Evolutionary conservation across 169 alveolate species (phyloP), one percentile per base, ranked within the genome.

Genomic region (Theileria annulata): DNA sequence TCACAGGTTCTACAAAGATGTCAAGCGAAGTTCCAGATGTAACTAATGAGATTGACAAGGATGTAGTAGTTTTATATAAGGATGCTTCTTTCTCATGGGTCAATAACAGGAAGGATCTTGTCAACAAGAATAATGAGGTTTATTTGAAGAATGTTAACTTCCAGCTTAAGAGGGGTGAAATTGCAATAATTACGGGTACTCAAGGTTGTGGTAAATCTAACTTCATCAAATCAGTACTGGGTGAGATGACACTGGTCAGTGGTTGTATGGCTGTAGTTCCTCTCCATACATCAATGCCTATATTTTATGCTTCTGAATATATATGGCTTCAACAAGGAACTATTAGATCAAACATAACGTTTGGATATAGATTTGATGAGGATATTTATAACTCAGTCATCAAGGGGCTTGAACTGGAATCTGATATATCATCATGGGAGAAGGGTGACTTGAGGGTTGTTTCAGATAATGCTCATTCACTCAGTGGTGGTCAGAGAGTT

Each of bases 401-500:
- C 0, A 28, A 68, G 0, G 37, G 56, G 15, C 77, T 47, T 27
- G 90, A 83, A 30, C 77, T 83, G 8, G 72, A 70, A 48, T n/a
- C 75, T 3, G 90, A 83, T 47, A 30, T 83, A 48, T 25, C 60
- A 25, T 31, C 81, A 0, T 83, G 90, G 90, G 85, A 28, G 33
- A 68, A 77, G 25, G 90, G 90, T 10, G 87, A 83, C 59, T 5
- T 56, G 35, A 79, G 90, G 27, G 77, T 33, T 58, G 35, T 83
- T 15, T 75, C 85, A 13, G 86, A 83, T 47, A 70, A 83, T 37
- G 90, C 80, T 0, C 70, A 71, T 28, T 68, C 87, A 15, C 71
- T 96, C 58, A 90, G 96, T 78, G 98, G 98, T 70, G 99, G 99
- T 0, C 96, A 96, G 77, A 88, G 95, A 17, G 97, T 97, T 0